Evolutionary conservation across 305 asterid species (phyloP), one percentile per base, ranked within the genome.

Genomic region (Fraxinus albicans): DNA sequence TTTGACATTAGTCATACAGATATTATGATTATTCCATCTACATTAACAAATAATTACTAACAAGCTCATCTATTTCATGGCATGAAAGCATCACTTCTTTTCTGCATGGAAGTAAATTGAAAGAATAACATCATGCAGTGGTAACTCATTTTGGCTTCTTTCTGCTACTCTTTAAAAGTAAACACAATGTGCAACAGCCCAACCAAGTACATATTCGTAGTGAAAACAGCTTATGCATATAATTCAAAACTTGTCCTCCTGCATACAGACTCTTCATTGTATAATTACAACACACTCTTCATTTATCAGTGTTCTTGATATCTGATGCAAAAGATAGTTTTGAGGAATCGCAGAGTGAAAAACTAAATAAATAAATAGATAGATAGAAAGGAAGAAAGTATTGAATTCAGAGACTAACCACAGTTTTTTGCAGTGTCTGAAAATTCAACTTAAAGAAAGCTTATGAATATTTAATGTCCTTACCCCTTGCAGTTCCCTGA

Each of bases 401-500:
- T 12, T 33, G 76, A 31, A 29, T 38, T 36, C 47, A 38, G 15
- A 34, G 73, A 79, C 34, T 50, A 83, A 83, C 65, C 65, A 69
- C 77, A 58, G 47, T 77, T 82, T 70, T 80, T 34, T 10, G 12
- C 76, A 80, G 73, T 44, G 76, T 25, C 83, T 33, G 38, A 73
- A 76, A 79, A 42, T 50, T 82, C 58, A 76, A 79, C 72, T 80
- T 78, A 33, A 15, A 31, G 72, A 38, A 70, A 47, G 63, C 67
- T 77, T 25, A 27, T 70, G 53, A 72, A 80, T 86, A 84, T 13
- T 76, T 42, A 73, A 81, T 55, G 72, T 79, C 25, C 89, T 84
- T 88, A 96, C 98, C 99, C 89, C 98, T 90, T 29, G 98, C 95
- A 87, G 99, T 96, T 90, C 99, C 99, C 87, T 93, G 94, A 87